Conservation (phyloP, 345 rosid species). For the Moricandia arvensis region DNA sequence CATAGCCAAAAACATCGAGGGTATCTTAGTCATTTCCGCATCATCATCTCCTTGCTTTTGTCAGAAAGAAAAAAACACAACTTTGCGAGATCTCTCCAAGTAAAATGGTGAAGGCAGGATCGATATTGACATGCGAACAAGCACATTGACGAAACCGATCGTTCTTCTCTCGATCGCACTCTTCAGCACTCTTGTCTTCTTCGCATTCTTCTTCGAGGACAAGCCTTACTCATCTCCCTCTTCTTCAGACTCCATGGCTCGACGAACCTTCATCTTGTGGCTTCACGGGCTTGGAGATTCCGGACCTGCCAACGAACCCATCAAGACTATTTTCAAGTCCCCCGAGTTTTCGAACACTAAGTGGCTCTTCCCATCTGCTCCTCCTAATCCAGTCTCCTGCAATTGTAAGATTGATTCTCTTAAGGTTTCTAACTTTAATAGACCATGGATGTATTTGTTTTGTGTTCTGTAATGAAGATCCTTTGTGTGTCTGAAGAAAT, state of each 20-base stretch:
- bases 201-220: conserved; percentile 38
- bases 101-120: conserved; percentile 26
- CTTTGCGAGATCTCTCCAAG: background rate
- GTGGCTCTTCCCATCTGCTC: conserved; percentile 92
- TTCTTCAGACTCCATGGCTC: conserved; percentile 45
- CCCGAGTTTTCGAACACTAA: conserved; percentile 55
- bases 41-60: background rate
- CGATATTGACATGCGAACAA: conserved; percentile 31
- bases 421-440: background rate
- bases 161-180: conserved; percentile 30
- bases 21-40: conserved; percentile 17
- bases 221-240: conserved; percentile 17
- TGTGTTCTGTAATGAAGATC: background rate
- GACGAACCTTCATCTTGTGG: conserved; percentile 77
- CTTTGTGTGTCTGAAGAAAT: background rate
- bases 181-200: conserved; percentile 36
- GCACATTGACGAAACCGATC: conserved; percentile 13
- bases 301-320: conserved; percentile 87
- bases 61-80: background rate
- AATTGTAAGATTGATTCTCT: conserved; percentile 33
- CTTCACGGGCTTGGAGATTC: conserved; percentile 88
- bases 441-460: background rate
- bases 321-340: conserved; percentile 63
- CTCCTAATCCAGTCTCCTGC: conserved; percentile 65
- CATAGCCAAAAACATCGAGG: background rate